These are phyloP conservation scores for Pseudoperonospora humuli DNA, from an alignment of 352 stramenopile species.

Conservation along the genomic window DNA sequence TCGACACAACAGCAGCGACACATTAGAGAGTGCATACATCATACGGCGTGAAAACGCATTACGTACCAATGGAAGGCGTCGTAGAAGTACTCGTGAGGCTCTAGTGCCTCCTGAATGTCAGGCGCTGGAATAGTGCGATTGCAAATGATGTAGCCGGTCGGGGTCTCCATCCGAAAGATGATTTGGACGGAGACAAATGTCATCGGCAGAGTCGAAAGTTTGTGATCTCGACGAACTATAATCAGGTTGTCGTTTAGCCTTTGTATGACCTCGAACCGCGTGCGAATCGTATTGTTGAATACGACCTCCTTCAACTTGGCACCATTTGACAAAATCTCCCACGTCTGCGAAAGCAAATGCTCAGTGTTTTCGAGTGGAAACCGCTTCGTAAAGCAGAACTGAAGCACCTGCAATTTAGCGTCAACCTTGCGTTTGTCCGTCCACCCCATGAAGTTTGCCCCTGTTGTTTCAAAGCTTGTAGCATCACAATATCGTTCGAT, in stretches of 20 bases:
- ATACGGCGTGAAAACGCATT: no score
- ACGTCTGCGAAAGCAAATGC: constrained; percentile 31
- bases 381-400: constrained; percentile 56
- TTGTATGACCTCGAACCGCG: constrained; percentile 45
- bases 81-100: constrained; percentile 51
- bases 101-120: constrained; percentile 34
- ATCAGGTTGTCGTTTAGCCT: constrained; percentile 49
- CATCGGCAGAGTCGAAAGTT: constrained; percentile 32
- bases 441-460: constrained; percentile 47
- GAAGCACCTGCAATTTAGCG: constrained; percentile 18
- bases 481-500: constrained; percentile 32
- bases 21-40: not conserved
- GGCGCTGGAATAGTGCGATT: constrained; percentile 55
- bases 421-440: constrained; percentile 34
- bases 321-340: constrained; percentile 36
- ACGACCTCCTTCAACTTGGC: constrained; percentile 36
- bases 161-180: constrained; percentile 58
- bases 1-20: not conserved
- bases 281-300: constrained; percentile 39
- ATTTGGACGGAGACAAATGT: constrained; percentile 52
- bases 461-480: constrained; percentile 26
- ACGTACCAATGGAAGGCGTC: constrained; percentile 53
- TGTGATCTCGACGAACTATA: constrained; percentile 48
- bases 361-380: constrained; percentile 30
- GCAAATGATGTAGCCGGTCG: constrained; percentile 44